Conservation (phyloP, 2,329 filamentous ascomycete species). For the Fusarium ramigenum region DNA sequence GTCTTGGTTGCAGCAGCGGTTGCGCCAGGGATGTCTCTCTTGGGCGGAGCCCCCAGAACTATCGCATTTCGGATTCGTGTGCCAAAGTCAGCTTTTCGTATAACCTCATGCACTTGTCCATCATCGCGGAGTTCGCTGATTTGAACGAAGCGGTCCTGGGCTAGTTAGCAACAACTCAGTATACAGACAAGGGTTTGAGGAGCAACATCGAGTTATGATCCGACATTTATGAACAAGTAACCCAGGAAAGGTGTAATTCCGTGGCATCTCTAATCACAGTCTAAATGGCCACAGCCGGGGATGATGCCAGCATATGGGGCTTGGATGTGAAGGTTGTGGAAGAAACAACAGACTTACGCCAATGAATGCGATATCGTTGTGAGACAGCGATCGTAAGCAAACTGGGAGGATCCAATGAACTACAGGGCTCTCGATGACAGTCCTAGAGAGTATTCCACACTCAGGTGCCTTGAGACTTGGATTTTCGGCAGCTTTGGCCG, state of each 20-base stretch:
- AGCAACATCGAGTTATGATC: slow-evolving; percentile 4
- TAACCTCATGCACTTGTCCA: slow-evolving; percentile 78
- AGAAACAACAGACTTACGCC: slow-evolving; percentile 65
- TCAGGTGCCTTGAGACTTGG: slow-evolving; percentile 56
- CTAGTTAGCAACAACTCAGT: slow-evolving; percentile 16
- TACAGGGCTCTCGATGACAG: slow-evolving; percentile 78
- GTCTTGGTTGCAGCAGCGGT: slow-evolving; percentile 46
- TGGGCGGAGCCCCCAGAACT: slow-evolving; percentile 68
- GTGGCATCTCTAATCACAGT: background rate
- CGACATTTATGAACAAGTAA: background rate
- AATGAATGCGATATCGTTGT: slow-evolving; percentile 88
- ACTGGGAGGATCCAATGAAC: slow-evolving; percentile 82
- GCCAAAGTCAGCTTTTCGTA: slow-evolving; percentile 81
- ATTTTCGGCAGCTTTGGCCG: slow-evolving; percentile 44
- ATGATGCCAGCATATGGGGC: background rate
- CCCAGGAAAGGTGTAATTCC: background rate
- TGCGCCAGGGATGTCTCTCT: slow-evolving; percentile 38
- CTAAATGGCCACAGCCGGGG: background rate
- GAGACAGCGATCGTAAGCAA: slow-evolving; percentile 72
- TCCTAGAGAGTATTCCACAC: slow-evolving; percentile 81
- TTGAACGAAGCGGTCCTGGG: slow-evolving; percentile 79
- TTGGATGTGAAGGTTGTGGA: background rate
- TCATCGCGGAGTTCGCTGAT: slow-evolving; percentile 78
- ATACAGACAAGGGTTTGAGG: background rate
- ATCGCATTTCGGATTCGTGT: slow-evolving; percentile 81